phyloP scores from a whole-genome alignment of 306 rosid genomes.

The Rosa lucieae region DNA sequence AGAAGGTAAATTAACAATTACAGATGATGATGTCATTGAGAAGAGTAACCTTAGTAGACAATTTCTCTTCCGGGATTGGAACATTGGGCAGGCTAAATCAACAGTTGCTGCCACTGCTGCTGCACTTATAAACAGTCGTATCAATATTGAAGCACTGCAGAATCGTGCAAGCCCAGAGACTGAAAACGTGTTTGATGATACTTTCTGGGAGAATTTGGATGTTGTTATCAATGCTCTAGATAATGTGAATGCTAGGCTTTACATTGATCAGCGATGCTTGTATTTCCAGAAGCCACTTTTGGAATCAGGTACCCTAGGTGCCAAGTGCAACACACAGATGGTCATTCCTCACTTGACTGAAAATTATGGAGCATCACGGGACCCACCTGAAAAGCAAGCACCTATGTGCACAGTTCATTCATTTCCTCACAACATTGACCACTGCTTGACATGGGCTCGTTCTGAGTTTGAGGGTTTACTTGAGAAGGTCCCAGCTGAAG shows the following conservation, averaged over 20 bases:
- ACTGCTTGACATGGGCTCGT: slow-evolving; percentile 34
- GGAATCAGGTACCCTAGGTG: slow-evolving; percentile 31
- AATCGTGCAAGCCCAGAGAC: slow-evolving; percentile 26
- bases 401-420: slow-evolving; percentile 34
- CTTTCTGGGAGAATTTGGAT: slow-evolving; percentile 30
- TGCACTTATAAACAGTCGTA: slow-evolving; percentile 8
- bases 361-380: slow-evolving; percentile 29
- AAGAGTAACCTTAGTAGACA: slow-evolving; percentile 33
- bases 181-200: slow-evolving; percentile 28
- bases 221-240: slow-evolving; percentile 31
- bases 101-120: slow-evolving; percentile 32
- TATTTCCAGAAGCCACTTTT: slow-evolving; percentile 32
- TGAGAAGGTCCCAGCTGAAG: slow-evolving; percentile 32
- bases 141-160: slow-evolving; percentile 27
- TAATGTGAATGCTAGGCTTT: slow-evolving; percentile 32
- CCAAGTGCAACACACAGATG: slow-evolving; percentile 33
- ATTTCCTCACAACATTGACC: slow-evolving; percentile 33
- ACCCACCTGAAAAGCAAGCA: slow-evolving; percentile 33
- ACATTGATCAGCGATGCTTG: slow-evolving; percentile 28
- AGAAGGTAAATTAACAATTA: slow-evolving; percentile 24
- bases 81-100: slow-evolving; percentile 31
- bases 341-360: slow-evolving; percentile 32
- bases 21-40: slow-evolving; percentile 33
- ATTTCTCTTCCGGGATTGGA: slow-evolving; percentile 34
- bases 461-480: slow-evolving; percentile 33